A percentile compares a stretch with the other conserved stretches of the same genome.
Evolutionary conservation across 163 green algal species (phyloP).

Genomic region (Scenedesmus sp.): DNA sequence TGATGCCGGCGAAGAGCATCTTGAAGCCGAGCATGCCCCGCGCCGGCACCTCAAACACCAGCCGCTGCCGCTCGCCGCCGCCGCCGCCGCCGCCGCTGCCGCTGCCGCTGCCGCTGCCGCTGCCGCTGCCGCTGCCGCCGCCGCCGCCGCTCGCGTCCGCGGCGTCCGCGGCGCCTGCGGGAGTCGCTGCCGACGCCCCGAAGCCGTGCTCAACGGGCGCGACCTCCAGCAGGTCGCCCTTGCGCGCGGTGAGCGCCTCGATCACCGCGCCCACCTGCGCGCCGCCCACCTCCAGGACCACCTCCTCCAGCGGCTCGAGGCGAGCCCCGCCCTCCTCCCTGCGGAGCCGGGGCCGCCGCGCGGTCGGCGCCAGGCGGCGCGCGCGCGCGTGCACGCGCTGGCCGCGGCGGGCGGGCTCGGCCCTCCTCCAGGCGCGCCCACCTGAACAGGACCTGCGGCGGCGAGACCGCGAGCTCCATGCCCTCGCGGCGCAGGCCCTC

Average conservation of each 20-base stretch:
- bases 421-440: neutral
- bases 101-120: neutral
- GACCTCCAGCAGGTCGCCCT: conserved; percentile 65
- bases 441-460: conserved; percentile 72
- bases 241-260: conserved; percentile 69
- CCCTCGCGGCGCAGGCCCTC: conserved; percentile 90
- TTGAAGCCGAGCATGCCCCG: conserved; percentile 75
- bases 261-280: conserved; percentile 75
- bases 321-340: conserved; percentile 61
- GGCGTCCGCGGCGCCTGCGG: conserved; percentile 3
- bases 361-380: too few species aligned
- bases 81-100: neutral
- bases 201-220: conserved; percentile 17
- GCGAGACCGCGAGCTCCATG: conserved; percentile 83
- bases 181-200: too few species aligned
- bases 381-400: conserved; percentile 10
- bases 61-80: conserved; percentile 64
- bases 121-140: conserved; percentile 3
- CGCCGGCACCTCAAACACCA: conserved; percentile 82
- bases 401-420: neutral
- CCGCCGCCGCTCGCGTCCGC: conserved; percentile 8
- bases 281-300: conserved; percentile 79
- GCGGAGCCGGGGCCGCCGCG: too few species aligned
- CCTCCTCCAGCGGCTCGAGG: conserved; percentile 89
- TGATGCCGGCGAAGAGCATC: conserved; percentile 68